These are phyloP conservation scores for Fraxinus latifolia DNA, from an alignment of 305 asterid species.

Conservation along the genomic window DNA sequence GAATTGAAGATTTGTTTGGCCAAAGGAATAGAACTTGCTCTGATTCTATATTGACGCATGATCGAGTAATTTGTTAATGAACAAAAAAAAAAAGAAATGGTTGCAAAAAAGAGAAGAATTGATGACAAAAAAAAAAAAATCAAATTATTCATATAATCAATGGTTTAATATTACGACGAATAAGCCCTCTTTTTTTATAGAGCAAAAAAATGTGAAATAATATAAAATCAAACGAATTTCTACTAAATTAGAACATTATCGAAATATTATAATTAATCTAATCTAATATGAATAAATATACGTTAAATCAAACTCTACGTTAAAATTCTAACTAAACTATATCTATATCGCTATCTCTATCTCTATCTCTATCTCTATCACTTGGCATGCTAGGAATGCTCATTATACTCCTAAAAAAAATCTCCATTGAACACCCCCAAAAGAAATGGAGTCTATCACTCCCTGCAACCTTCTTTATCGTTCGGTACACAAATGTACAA, in stretches of 20 bases:
- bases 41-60: too few relatives aligned
- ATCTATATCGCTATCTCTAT: too few relatives aligned
- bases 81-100: too few relatives aligned
- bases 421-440: neutral
- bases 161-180: too few relatives aligned
- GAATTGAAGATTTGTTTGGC: too few relatives aligned
- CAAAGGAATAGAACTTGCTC: too few relatives aligned
- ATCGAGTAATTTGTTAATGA: too few relatives aligned
- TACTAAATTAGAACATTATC: neutral
- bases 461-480: neutral
- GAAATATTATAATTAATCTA: neutral
- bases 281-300: neutral
- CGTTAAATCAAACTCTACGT: too few relatives aligned
- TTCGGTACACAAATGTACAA: neutral
- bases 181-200: neutral
- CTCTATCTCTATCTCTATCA: neutral
- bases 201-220: neutral
- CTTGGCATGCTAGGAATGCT: neutral
- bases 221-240: neutral
- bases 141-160: neutral
- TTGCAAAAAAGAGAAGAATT: neutral
- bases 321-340: neutral
- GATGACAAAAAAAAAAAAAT: neutral
- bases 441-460: neutral
- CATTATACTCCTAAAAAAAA: neutral